phyloP scores from a whole-genome alignment of 1,284 basidiomycete genomes.

The Ceratobasidium sp. region DNA sequence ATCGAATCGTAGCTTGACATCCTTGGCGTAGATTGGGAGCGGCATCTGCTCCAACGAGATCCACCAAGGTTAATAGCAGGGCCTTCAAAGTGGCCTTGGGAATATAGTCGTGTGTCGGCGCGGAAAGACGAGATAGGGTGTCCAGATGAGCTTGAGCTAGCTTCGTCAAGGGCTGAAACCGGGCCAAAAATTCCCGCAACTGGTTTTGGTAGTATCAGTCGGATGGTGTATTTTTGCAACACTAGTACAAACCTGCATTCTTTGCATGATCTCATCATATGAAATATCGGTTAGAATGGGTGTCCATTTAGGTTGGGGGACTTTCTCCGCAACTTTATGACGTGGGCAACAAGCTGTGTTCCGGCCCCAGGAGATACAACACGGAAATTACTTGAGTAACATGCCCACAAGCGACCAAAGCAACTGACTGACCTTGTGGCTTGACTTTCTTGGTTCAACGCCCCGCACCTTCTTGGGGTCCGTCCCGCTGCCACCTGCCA shows the following conservation, averaged over 20 bases:
- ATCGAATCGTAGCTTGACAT: constrained; percentile 11
- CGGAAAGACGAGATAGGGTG: constrained; percentile 14
- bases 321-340: background rate
- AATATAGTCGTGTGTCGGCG: background rate
- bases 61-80: constrained; percentile 3
- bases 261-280: constrained; percentile 33
- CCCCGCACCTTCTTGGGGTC: constrained; percentile 12
- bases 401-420: background rate
- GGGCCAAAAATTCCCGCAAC: constrained; percentile 28
- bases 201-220: background rate
- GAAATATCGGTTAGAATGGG: constrained; percentile 11
- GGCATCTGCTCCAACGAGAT: constrained; percentile 28
- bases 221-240: background rate
- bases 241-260: constrained; percentile 10
- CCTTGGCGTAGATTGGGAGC: constrained; percentile 4
- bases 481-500: background rate
- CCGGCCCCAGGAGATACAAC: background rate
- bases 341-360: background rate
- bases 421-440: constrained; percentile 2
- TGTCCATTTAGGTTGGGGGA: constrained; percentile 19
- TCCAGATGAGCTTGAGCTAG: constrained; percentile 25
- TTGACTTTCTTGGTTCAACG: background rate
- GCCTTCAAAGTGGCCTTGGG: constrained; percentile 19
- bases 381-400: background rate
- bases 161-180: constrained; percentile 25